These are phyloP conservation scores for Yamadazyma nakazawae DNA, from an alignment of 805 yeast species.

Conservation along the genomic window DNA sequence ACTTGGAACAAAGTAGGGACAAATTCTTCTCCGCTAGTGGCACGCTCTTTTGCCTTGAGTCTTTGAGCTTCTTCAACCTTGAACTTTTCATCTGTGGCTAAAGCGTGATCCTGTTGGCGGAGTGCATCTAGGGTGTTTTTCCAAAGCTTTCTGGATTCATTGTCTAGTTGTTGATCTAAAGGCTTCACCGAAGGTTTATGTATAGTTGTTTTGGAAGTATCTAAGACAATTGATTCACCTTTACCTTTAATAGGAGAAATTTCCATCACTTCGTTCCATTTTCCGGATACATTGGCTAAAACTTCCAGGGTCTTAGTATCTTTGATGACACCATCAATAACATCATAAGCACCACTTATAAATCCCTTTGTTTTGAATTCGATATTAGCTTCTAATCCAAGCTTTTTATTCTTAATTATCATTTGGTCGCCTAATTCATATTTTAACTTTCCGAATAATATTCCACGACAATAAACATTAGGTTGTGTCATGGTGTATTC, in stretches of 20 bases:
- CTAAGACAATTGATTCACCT: constrained; percentile 40
- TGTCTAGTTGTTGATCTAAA: constrained; percentile 70
- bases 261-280: constrained; percentile 87
- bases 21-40: constrained; percentile 75
- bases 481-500: constrained; percentile 88
- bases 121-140: constrained; percentile 75
- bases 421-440: constrained; percentile 92
- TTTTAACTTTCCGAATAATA: constrained; percentile 83
- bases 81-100: constrained; percentile 86
- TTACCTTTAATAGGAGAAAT: constrained; percentile 50
- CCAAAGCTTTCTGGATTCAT: constrained; percentile 86
- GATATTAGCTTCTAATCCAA: constrained; percentile 67
- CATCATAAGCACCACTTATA: constrained; percentile 88
- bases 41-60: constrained; percentile 63
- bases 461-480: constrained; percentile 91
- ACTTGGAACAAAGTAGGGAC: constrained; percentile 73
- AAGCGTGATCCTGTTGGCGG: constrained; percentile 70
- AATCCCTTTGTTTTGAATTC: constrained; percentile 96
- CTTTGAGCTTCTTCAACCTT: constrained; percentile 89
- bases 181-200: constrained; percentile 72
- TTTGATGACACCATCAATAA: constrained; percentile 72
- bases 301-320: constrained; percentile 42
- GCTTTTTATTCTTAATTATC: constrained; percentile 60
- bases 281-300: constrained; percentile 71
- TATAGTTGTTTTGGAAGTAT: constrained; percentile 51